Conservation (phyloP, 495 filamentous ascomycete genomes). For the Xylaria telfairii region DNA sequence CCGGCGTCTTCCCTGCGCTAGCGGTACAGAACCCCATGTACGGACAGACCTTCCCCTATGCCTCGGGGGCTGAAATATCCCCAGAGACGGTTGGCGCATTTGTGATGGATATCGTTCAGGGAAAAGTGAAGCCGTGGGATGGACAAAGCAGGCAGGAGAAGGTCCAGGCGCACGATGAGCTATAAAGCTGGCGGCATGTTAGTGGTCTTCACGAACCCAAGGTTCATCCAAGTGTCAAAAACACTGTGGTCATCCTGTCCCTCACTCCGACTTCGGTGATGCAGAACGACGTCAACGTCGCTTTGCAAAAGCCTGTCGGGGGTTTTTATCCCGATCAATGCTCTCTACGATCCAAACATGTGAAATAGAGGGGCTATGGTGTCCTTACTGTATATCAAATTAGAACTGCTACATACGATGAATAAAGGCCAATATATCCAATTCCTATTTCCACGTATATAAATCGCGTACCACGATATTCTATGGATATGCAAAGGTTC, state of each 20-base stretch:
- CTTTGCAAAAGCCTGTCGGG: background rate
- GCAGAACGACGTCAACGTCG: background rate
- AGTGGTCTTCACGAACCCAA: no score
- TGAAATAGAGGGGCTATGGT: no score
- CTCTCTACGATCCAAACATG: no score
- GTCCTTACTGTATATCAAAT: no score
- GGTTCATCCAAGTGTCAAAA: background rate
- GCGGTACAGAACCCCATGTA: constrained; percentile 52
- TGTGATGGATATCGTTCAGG: constrained; percentile 52
- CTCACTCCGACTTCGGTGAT: background rate
- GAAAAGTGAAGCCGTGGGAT: constrained; percentile 48
- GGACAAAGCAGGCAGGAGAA: constrained; percentile 27
- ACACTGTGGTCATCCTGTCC: background rate
- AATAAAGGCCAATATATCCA: background rate
- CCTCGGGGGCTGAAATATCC: constrained; percentile 36
- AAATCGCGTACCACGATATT: background rate
- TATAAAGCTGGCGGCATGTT: constrained; percentile 28
- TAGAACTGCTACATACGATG: no score
- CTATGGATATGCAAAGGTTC: background rate
- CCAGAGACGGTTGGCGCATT: constrained; percentile 47
- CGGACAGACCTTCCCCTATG: constrained; percentile 51
- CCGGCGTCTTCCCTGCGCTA: constrained; percentile 37
- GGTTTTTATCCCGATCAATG: background rate
- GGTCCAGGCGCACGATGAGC: constrained; percentile 40
- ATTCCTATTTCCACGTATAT: background rate